phyloP scores from a whole-genome alignment of 352 stramenopile genomes.

The Phytophthora niederhauseri region DNA sequence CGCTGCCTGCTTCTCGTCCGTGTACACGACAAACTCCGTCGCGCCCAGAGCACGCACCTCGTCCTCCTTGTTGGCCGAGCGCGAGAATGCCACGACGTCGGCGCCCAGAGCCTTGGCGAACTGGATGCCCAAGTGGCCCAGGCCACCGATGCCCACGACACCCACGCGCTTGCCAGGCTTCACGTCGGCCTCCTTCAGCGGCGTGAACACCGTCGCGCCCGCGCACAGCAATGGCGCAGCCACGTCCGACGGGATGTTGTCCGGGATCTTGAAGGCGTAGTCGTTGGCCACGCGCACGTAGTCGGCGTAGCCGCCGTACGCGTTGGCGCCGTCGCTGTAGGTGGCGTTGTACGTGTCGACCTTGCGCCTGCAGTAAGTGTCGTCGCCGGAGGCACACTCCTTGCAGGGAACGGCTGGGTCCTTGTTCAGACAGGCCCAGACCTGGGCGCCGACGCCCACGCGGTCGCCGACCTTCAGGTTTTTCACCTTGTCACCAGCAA shows the following conservation, averaged over 20 bases:
- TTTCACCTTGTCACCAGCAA: conserved; percentile 49
- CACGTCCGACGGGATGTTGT: conserved; percentile 57
- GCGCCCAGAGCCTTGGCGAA: conserved; percentile 73
- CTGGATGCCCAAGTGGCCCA: conserved; percentile 89
- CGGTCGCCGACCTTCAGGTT: conserved; percentile 77
- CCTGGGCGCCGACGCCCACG: conserved; percentile 83
- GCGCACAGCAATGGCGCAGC: conserved; percentile 81
- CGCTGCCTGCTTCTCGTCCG: conserved; percentile 41
- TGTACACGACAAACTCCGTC: conserved; percentile 61
- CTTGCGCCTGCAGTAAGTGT: conserved; percentile 64
- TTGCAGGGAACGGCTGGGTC: conserved; percentile 57
- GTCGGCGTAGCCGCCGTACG: conserved; percentile 73
- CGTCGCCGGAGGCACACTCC: conserved; percentile 55
- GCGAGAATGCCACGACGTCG: conserved; percentile 69
- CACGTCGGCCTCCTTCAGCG: no score
- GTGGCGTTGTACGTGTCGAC: conserved; percentile 56
- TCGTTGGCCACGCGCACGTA: conserved; percentile 65
- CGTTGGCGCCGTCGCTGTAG: conserved; percentile 49
- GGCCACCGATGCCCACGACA: conserved; percentile 82
- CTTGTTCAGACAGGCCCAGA: conserved; percentile 70
- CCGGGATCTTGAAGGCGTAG: conserved; percentile 81
- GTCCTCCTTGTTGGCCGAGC: conserved; percentile 60
- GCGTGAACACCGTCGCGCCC: conserved; percentile 52
- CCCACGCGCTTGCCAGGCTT: conserved; percentile 3
- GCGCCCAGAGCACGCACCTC: conserved; percentile 63